phyloP scores from a whole-genome alignment of 805 yeast genomes.

The Cyberlindnera euphorbiae region DNA sequence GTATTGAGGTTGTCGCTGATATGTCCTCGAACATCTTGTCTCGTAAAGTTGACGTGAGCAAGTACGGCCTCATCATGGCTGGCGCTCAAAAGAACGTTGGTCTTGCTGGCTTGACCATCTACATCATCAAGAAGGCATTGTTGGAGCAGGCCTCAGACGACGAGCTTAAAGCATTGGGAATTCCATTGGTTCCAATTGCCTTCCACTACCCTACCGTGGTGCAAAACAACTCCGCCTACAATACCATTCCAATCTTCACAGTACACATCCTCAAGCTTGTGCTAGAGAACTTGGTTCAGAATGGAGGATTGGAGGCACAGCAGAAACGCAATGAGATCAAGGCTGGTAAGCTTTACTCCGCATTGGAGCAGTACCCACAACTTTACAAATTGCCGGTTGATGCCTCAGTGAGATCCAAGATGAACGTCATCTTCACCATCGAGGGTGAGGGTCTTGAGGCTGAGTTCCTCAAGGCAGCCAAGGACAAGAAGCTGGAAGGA shows the following conservation, averaged over 20 bases:
- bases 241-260: constrained; percentile 93
- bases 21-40: constrained; percentile 92
- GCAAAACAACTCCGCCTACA: constrained; percentile 86
- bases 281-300: constrained; percentile 50
- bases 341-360: constrained; percentile 57
- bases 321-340: constrained; percentile 54
- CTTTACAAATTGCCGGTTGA: constrained; percentile 66
- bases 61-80: constrained; percentile 87
- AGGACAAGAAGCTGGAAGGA: constrained; percentile 57
- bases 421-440: constrained; percentile 91
- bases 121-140: constrained; percentile 79
- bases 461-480: constrained; percentile 67
- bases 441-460: constrained; percentile 59
- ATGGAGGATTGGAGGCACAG: constrained; percentile 72
- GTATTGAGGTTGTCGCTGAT: constrained; percentile 84
- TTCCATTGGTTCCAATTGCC: constrained; percentile 88
- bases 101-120: constrained; percentile 89
- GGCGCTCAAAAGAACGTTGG: constrained; percentile 99
- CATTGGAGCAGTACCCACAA: constrained; percentile 60
- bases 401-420: constrained; percentile 63
- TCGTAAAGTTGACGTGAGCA: constrained; percentile 70
- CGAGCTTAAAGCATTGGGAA: constrained; percentile 48
- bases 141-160: constrained; percentile 63
- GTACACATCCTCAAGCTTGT: constrained; percentile 82
- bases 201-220: constrained; percentile 83